Percentiles rank a stretch among this genome's conserved stretches.
phyloP scores from a whole-genome alignment of 1,139 yeast species.

The Scheffersomyces segobiensis region DNA sequence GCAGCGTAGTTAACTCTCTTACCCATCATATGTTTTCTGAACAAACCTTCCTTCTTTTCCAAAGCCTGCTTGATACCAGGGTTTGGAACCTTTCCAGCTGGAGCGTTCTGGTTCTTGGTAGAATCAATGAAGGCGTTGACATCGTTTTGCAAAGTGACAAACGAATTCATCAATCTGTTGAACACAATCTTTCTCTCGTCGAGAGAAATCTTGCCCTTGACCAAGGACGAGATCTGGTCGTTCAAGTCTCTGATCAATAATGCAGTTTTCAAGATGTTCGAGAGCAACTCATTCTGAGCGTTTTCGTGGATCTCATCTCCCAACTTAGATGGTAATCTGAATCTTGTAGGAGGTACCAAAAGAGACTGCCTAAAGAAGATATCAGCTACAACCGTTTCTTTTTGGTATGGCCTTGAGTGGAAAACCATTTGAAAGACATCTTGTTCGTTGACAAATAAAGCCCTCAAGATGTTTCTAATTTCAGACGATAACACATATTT shows the following conservation, averaged over 20 bases:
- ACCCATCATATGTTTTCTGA: conserved; percentile 99
- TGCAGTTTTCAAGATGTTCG: conserved; percentile 77
- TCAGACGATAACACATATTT: conserved; percentile 88
- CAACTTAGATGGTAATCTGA: conserved; percentile 92
- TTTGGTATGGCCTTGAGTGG: conserved; percentile 70
- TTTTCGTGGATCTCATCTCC: conserved; percentile 97
- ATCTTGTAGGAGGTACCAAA: conserved; percentile 95
- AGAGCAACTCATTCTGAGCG: conserved; percentile 83
- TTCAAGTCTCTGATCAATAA: conserved; percentile 84
- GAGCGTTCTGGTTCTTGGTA: conserved; percentile 78
- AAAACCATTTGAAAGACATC: conserved; percentile 61
- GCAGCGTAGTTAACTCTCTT: conserved; percentile 99
- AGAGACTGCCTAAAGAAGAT: conserved; percentile 85
- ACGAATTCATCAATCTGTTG: conserved; percentile 90
- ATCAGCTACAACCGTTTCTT: conserved; percentile 65
- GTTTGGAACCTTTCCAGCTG: conserved; percentile 68
- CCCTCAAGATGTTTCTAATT: conserved; percentile 72
- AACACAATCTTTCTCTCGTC: conserved; percentile 72
- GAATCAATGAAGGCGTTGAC: conserved; percentile 94
- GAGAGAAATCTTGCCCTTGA: conserved; percentile 63
- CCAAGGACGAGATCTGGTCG: conserved; percentile 66
- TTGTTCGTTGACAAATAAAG: conserved; percentile 75
- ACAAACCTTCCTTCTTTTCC: conserved; percentile 97
- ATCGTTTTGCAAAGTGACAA: conserved; percentile 92
- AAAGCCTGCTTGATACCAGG: conserved; percentile 98